These are phyloP conservation scores for Castanea mollissima DNA, from an alignment of 306 rosid genomes.

Conservation along the genomic window DNA sequence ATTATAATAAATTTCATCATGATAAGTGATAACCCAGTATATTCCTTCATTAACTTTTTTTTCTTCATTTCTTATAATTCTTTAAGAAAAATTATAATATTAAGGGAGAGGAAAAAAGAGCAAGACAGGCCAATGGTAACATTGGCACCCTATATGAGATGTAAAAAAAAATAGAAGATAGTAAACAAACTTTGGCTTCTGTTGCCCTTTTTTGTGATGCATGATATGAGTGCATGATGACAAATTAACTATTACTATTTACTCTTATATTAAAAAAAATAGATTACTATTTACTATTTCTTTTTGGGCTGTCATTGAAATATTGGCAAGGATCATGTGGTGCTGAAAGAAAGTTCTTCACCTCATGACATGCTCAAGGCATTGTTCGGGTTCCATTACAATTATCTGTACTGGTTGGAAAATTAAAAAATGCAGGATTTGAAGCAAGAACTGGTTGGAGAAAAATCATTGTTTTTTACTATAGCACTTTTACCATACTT, in stretches of 20 bases:
- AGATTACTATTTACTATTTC: neutral
- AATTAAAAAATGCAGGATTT: neutral
- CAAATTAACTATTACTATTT: neutral
- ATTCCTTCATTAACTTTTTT: neutral
- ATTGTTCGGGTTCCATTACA: constrained; percentile 59
- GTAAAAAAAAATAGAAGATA: neutral
- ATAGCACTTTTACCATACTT: too few species aligned
- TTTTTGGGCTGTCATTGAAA: constrained; percentile 18
- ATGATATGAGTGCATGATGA: neutral
- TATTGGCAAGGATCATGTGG: constrained; percentile 54
- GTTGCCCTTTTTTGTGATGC: neutral
- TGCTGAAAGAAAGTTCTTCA: constrained; percentile 72
- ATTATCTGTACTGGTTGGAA: constrained; percentile 83
- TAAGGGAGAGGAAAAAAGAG: too few species aligned
- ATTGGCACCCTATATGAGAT: neutral
- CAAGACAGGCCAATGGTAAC: neutral
- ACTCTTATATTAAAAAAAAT: too few species aligned
- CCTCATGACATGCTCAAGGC: constrained; percentile 89
- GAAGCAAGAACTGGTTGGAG: neutral
- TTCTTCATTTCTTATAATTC: neutral
- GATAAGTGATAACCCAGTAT: too few species aligned
- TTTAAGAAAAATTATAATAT: neutral
- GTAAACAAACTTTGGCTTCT: neutral
- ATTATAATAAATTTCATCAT: too few species aligned
- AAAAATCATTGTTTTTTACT: neutral